These are phyloP conservation scores for Neltuma alba DNA, from an alignment of 306 rosid genomes.

Conservation along the genomic window DNA sequence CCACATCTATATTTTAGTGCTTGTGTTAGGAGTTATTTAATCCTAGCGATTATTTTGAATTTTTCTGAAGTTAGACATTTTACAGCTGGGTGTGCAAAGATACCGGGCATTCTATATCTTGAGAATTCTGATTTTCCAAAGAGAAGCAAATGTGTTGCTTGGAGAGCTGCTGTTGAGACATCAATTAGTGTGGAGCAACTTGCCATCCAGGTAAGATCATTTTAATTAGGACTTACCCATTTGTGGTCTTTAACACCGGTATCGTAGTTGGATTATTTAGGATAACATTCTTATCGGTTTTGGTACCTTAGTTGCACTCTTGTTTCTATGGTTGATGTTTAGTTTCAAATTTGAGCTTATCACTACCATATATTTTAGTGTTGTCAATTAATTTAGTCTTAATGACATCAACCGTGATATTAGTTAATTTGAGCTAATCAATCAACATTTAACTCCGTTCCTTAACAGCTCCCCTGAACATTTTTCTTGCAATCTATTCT, in stretches of 20 bases:
- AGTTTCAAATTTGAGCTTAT: neutral
- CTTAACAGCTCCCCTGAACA: neutral
- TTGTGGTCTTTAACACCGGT: conserved; percentile 15
- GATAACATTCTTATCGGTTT: conserved; percentile 8
- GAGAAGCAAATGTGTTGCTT: conserved; percentile 78
- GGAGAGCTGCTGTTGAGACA: conserved; percentile 93
- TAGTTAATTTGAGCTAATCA: neutral
- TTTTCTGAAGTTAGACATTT: conserved; percentile 52
- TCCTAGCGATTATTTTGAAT: conserved; percentile 53
- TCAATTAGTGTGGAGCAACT: conserved; percentile 86
- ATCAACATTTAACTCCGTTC: neutral
- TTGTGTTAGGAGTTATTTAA: conserved; percentile 42
- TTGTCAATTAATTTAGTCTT: neutral
- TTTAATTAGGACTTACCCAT: neutral
- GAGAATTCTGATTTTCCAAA: conserved; percentile 92
- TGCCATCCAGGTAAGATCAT: conserved; percentile 75
- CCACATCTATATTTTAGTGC: conserved; percentile 33
- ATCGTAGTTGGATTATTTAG: conserved; percentile 21
- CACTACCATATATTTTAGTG: neutral
- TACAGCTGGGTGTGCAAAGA: conserved; percentile 90
- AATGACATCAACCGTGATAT: neutral
- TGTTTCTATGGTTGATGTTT: neutral
- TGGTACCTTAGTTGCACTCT: neutral
- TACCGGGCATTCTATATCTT: conserved; percentile 78
- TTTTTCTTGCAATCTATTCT: neutral